phyloP scores from a whole-genome alignment of 2,329 filamentous ascomycete species.

The Ascochyta rabiei region DNA sequence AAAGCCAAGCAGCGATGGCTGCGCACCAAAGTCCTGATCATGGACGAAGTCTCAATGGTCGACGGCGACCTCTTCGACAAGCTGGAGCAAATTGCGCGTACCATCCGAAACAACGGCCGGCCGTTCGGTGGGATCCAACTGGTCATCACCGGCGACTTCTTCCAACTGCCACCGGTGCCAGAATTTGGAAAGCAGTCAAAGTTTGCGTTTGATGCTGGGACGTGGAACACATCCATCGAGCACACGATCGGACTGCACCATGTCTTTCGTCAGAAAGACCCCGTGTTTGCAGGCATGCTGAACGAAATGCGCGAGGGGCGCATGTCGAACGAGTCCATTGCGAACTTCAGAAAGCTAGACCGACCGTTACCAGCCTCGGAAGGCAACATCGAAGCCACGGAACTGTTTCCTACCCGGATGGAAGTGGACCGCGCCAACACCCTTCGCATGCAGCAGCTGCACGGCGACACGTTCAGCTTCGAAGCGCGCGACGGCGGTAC shows the following conservation, averaged over 20 bases:
- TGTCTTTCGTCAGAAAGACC: slow-evolving; percentile 94
- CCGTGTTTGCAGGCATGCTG: slow-evolving; percentile 88
- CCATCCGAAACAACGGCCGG: slow-evolving; percentile 85
- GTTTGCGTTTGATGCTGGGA: slow-evolving; percentile 90
- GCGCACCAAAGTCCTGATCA: slow-evolving; percentile 81
- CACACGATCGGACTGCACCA: slow-evolving; percentile 95
- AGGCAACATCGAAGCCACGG: slow-evolving; percentile 81
- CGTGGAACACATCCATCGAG: slow-evolving; percentile 90
- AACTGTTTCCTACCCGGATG: slow-evolving; percentile 87
- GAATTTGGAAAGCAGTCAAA: slow-evolving; percentile 75
- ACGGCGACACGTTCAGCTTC: slow-evolving; percentile 71
- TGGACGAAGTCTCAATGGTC: slow-evolving; percentile 99
- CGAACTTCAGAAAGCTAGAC: slow-evolving; percentile 74
- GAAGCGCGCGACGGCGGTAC: slow-evolving; percentile 76
- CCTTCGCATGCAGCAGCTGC: slow-evolving; percentile 72
- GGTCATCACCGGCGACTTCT: slow-evolving; percentile 96
- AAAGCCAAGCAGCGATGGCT: slow-evolving; percentile 92
- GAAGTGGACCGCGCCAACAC: slow-evolving; percentile 91
- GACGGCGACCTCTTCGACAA: slow-evolving; percentile 98
- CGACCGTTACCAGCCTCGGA: slow-evolving; percentile 68
- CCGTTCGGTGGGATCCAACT: slow-evolving; percentile 97
- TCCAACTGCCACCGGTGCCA: slow-evolving; percentile 93
- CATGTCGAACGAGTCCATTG: slow-evolving; percentile 76
- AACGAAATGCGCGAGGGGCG: slow-evolving; percentile 96
- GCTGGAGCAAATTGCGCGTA: slow-evolving; percentile 83